Evolutionary conservation across 2,329 filamentous ascomycete genomes (phyloP).

Genomic region (Dactylellina cionopaga): DNA sequence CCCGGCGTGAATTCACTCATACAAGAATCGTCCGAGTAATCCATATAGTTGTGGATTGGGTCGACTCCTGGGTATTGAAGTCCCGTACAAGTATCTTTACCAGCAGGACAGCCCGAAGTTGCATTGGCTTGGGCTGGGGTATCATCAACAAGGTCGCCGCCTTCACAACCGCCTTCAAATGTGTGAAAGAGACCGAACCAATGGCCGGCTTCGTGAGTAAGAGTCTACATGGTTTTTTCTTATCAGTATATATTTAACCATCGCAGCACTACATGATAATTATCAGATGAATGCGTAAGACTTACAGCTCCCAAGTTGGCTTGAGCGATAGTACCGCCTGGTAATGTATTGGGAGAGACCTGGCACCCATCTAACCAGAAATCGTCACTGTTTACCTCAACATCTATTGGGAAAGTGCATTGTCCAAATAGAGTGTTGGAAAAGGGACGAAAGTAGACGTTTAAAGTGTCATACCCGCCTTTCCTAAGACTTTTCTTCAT

Average conservation of each 20-base stretch:
- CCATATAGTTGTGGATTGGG: constrained; percentile 59
- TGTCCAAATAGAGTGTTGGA: too few species aligned
- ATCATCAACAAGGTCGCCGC: constrained; percentile 57
- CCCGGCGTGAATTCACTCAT: neutral
- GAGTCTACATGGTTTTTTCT: constrained; percentile 56
- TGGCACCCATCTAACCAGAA: constrained; percentile 61
- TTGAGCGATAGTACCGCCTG: neutral
- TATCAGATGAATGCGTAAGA: too few species aligned
- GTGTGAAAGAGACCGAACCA: constrained; percentile 59
- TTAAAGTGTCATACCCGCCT: constrained; percentile 9
- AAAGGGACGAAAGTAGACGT: constrained; percentile 14
- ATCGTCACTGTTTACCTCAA: constrained; percentile 56
- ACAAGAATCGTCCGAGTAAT: constrained; percentile 52
- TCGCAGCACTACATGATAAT: too few species aligned
- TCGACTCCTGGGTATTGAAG: constrained; percentile 55
- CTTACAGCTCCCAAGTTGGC: too few species aligned
- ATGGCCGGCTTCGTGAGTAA: constrained; percentile 59
- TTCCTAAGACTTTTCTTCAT: constrained; percentile 7
- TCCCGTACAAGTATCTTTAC: constrained; percentile 56
- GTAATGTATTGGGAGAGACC: constrained; percentile 57
- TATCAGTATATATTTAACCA: too few species aligned
- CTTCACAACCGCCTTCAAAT: constrained; percentile 56
- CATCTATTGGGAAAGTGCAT: constrained; percentile 47
- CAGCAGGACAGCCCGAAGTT: constrained; percentile 55
- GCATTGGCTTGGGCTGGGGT: constrained; percentile 56